Conservation (phyloP, 73 alveolate species). For the Symbiodinium pilosum region DNA sequence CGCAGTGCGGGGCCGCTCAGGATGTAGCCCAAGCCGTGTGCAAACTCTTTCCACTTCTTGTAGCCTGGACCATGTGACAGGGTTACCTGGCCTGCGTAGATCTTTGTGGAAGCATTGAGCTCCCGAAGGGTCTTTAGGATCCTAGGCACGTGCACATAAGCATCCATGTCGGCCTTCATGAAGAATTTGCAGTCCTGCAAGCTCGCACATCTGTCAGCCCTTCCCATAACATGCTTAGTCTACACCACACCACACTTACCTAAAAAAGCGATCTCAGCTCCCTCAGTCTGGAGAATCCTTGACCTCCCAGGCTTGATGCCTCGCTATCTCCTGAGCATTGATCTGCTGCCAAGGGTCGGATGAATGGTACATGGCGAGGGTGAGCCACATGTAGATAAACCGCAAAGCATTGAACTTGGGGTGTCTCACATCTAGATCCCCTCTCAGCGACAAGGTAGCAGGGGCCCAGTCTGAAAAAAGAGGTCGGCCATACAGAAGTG, state of each 20-base stretch:
- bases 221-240: neutral
- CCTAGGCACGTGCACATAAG: slow-evolving; percentile 68
- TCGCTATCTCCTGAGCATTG: no score
- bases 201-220: neutral
- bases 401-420: slow-evolving; percentile 79
- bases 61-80: slow-evolving; percentile 46
- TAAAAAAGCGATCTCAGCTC: neutral
- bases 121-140: slow-evolving; percentile 20
- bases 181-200: neutral
- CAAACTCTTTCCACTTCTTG: slow-evolving; percentile 55
- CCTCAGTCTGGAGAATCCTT: no score
- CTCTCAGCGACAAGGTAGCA: slow-evolving; percentile 42
- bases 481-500: slow-evolving; percentile 68
- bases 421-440: slow-evolving; percentile 69
- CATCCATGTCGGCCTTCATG: slow-evolving; percentile 81
- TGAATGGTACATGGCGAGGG: slow-evolving; percentile 40
- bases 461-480: slow-evolving; percentile 43
- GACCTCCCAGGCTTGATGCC: no score
- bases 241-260: neutral
- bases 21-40: slow-evolving; percentile 67
- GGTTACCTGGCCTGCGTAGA: slow-evolving; percentile 62
- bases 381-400: slow-evolving; percentile 89
- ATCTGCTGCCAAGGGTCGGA: neutral
- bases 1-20: slow-evolving; percentile 53
- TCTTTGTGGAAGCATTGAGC: slow-evolving; percentile 37